These are phyloP conservation scores for Penicillium sp. DNA, from an alignment of 2,329 filamentous ascomycete genomes.

Conservation along the genomic window DNA sequence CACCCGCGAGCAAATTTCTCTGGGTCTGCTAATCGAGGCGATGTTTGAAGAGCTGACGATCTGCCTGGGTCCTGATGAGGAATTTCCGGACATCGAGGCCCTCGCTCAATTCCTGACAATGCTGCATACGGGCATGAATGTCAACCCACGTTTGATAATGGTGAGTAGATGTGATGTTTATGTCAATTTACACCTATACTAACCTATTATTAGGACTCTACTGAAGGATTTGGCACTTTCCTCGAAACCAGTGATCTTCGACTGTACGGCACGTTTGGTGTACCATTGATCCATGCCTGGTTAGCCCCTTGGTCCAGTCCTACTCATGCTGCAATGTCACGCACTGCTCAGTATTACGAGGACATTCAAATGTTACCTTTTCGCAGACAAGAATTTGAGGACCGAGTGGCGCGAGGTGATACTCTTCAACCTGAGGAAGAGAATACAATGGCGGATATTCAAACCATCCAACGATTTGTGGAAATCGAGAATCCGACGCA, in stretches of 20 bases:
- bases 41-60: slow-evolving; percentile 93
- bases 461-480: slow-evolving; percentile 81
- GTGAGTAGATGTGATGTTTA: slow-evolving; percentile 25
- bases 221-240: slow-evolving; percentile 66
- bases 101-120: slow-evolving; percentile 84
- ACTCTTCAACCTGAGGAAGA: slow-evolving; percentile 69
- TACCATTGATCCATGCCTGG: slow-evolving; percentile 93
- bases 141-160: slow-evolving; percentile 84
- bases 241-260: slow-evolving; percentile 83
- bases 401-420: slow-evolving; percentile 65
- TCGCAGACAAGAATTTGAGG: slow-evolving; percentile 81
- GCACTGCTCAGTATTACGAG: slow-evolving; percentile 81
- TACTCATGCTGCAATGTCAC: slow-evolving; percentile 66
- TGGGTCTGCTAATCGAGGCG: slow-evolving; percentile 80
- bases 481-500: slow-evolving; percentile 73
- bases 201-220: slow-evolving; percentile 27
- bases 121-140: slow-evolving; percentile 95
- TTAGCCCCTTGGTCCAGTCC: slow-evolving; percentile 65
- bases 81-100: slow-evolving; percentile 81
- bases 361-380: slow-evolving; percentile 89
- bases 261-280: slow-evolving; percentile 84
- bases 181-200: not conserved
- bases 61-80: slow-evolving; percentile 62
- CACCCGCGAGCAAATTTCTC: slow-evolving; percentile 80
- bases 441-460: slow-evolving; percentile 75